These are phyloP conservation scores for Nannochloropsis gaditana DNA, from an alignment of 108 stramenopile genomes.

Conservation along the genomic window DNA sequence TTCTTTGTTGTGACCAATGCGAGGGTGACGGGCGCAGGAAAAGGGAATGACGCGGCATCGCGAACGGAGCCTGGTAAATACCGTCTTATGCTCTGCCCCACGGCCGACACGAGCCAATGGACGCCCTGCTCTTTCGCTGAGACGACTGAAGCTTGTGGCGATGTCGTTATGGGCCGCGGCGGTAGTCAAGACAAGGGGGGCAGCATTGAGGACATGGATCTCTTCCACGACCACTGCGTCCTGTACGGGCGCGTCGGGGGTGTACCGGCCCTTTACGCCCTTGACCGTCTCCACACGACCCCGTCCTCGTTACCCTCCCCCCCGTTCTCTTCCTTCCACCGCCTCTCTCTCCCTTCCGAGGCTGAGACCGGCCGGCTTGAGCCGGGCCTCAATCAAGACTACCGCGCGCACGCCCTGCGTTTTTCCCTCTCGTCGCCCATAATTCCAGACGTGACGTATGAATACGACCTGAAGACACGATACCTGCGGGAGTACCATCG, in stretches of 20 bases:
- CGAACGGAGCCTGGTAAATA: neutral
- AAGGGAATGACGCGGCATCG: neutral
- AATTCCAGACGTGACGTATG: neutral
- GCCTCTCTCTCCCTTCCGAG: neutral
- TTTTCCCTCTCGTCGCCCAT: neutral
- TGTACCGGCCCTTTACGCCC: neutral
- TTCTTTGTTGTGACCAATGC: conserved; percentile 36
- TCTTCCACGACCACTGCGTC: conserved; percentile 37
- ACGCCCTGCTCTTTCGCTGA: neutral
- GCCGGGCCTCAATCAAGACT: conserved; percentile 19
- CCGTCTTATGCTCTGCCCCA: neutral
- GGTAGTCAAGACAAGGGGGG: neutral
- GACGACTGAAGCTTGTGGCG: neutral
- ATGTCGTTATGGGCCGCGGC: neutral
- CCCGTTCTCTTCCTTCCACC: neutral
- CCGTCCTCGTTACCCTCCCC: neutral
- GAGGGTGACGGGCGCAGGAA: neutral
- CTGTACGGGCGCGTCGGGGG: conserved; percentile 30
- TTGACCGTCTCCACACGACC: neutral
- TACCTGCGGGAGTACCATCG: neutral
- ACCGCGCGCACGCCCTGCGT: neutral
- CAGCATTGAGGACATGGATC: conserved; percentile 39
- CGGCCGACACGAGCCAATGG: neutral
- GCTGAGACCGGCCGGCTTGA: neutral
- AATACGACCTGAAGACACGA: neutral